Base-by-base conservation (phyloP, 2,329 filamentous ascomycete genomes). In the Colletotrichum liriopes region DNA sequence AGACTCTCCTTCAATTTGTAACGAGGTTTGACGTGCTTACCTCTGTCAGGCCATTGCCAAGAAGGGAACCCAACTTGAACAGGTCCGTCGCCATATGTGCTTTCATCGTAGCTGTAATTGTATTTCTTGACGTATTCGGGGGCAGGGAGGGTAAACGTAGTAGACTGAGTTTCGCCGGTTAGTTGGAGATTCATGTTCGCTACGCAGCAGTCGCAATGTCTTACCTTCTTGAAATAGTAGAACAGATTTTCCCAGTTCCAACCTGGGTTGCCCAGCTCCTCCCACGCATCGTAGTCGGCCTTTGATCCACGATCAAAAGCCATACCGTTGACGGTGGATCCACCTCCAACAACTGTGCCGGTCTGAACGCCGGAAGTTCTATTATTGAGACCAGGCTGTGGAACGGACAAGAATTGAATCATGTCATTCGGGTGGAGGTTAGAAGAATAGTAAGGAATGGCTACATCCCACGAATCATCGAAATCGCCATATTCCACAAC, bases 161-260 rank as follows among this genome's bases (percentile, higher is more conserved):
- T 1, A 76, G 78, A 1, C 75, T 77, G 62, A 68, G 85, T 82
- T 39, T 78, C 79, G 0, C 70, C 49, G 3, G 75, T 77, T 0
- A 84, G 84, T 0, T 74, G 35, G 0, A 77, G 77, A 49, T 81
- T 80, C 2, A 68, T 12, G 2, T 5, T 41, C 18, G n/a, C n/a
- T 16, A 37, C 4, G 0, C 14, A 26, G 14, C 1, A 41, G n/a
- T 9, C 35, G 18, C 3, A 3, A 6, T 9, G 6, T 14, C 16
- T 18, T 23, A 84, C 81, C 75, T 84, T 83, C 35, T 83, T 85
- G 75, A 86, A 85, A 71, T 88, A 88, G 0, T 82, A 84, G 3
- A 82, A 79, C 39, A 90, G 76, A 2, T 78, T 76, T 1, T 84
- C 78, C 82, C 84, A 87, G 41, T 83, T 82, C 85, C 85, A 86